Evolutionary conservation across 768 basidiomycete species (phyloP).

Genomic region (Dentipellis sp.): DNA sequence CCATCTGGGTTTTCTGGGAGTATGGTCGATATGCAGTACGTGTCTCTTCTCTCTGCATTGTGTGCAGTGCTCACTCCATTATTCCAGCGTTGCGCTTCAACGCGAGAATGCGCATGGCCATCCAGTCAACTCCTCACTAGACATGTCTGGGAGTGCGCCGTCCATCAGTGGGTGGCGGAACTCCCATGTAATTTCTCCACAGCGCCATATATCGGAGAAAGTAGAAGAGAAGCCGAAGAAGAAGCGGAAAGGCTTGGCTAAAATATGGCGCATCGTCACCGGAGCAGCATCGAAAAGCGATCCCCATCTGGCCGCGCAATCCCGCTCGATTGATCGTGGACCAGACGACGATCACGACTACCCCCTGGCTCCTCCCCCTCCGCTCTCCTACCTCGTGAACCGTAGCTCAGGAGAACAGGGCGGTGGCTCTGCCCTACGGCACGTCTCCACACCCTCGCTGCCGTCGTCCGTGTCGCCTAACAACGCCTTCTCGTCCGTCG

Average conservation of each 20-base stretch:
- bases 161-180: constrained; percentile 17
- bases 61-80: constrained; percentile 4
- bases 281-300: constrained; percentile 33
- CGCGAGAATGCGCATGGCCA: constrained; percentile 34
- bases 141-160: constrained; percentile 10
- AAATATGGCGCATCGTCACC: constrained; percentile 75
- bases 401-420: constrained; percentile 40
- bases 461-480: constrained; percentile 51
- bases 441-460: constrained; percentile 62
- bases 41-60: constrained; percentile 14
- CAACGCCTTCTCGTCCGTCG: constrained; percentile 41
- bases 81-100: constrained; percentile 63
- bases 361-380: constrained; percentile 85
- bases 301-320: constrained; percentile 26
- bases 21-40: constrained; percentile 91
- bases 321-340: constrained; percentile 30
- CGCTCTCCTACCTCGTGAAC: constrained; percentile 77
- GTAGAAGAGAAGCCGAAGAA: constrained; percentile 48
- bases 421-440: constrained; percentile 39
- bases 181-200: constrained; percentile 1
- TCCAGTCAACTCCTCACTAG: constrained; percentile 10
- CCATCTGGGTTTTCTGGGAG: constrained; percentile 79
- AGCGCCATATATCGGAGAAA: constrained; percentile 14
- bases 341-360: constrained; percentile 48
- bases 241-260: constrained; percentile 69